Conservation (phyloP, 2,329 filamentous ascomycete species). For the Trichoderma atroviride region DNA sequence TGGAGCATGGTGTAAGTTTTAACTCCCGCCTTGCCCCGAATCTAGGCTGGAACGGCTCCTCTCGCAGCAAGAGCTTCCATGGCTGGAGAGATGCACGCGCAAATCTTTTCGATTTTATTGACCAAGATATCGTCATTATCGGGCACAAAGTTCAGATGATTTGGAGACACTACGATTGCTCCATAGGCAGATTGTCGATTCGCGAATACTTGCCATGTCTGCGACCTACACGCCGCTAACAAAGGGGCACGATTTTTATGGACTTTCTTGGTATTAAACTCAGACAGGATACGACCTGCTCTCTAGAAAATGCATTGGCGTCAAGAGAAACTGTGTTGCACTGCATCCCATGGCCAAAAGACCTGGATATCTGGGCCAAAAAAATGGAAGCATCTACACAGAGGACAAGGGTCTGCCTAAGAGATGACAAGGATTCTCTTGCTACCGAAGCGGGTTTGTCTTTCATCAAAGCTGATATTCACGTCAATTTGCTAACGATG, state of each 20-base stretch:
- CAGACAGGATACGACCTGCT: not conserved
- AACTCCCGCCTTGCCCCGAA: not conserved
- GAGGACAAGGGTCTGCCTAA: too few relatives aligned
- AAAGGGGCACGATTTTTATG: not conserved
- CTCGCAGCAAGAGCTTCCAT: not conserved
- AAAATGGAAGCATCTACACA: too few relatives aligned
- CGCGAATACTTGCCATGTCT: not conserved
- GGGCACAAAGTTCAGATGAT: not conserved
- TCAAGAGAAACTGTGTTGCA: not conserved
- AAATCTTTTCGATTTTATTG: not conserved
- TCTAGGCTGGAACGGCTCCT: not conserved
- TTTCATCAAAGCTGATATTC: too few relatives aligned
- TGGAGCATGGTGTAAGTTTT: too few relatives aligned
- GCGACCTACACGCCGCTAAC: not conserved
- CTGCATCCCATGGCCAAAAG: not conserved
- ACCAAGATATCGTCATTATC: not conserved
- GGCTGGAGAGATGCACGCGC: constrained; percentile 4
- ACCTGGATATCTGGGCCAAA: not conserved
- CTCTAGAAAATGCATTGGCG: not conserved
- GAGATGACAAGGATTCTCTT: too few relatives aligned
- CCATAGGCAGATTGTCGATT: not conserved
- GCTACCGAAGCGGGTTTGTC: too few relatives aligned
- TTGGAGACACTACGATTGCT: not conserved
- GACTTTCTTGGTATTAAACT: not conserved
- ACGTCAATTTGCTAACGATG: too few relatives aligned